phyloP scores from a whole-genome alignment of 2,329 filamentous ascomycete species.

The Ascochyta fabae region DNA sequence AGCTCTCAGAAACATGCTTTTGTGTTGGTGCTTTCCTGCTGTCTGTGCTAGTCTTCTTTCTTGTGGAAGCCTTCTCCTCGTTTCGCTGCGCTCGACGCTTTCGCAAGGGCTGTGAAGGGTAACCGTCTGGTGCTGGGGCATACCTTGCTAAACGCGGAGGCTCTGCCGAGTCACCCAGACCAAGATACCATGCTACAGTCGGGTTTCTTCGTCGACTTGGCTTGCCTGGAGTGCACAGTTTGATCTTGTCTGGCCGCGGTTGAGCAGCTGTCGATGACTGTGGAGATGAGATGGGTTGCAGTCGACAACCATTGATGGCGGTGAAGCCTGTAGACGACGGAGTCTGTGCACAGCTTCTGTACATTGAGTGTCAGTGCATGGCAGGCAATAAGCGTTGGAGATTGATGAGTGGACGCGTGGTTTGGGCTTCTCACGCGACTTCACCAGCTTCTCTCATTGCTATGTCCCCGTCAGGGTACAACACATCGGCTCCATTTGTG shows the following conservation, averaged over 20 bases:
- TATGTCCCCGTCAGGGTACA: conserved; percentile 14
- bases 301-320: conserved; percentile 31
- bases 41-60: neutral
- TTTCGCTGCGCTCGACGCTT: conserved; percentile 21
- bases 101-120: conserved; percentile 4
- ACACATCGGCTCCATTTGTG: neutral
- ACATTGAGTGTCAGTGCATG: conserved; percentile 3
- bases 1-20: conserved; percentile 12
- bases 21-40: conserved; percentile 12
- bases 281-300: conserved; percentile 17
- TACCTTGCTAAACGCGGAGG: conserved; percentile 27
- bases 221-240: neutral
- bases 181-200: conserved; percentile 38
- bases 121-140: conserved; percentile 8
- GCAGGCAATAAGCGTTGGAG: neutral
- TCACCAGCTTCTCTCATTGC: conserved; percentile 15
- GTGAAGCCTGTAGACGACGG: conserved; percentile 30
- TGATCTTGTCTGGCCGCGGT: conserved; percentile 5
- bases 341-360: conserved; percentile 1
- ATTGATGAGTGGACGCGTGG: conserved; percentile 17
- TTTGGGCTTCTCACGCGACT: conserved; percentile 34
- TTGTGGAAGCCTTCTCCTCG: neutral
- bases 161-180: conserved; percentile 27
- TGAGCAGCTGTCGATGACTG: conserved; percentile 14
- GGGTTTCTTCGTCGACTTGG: conserved; percentile 27